Base-by-base conservation (phyloP, 805 yeast genomes). In the Saturnispora ahearnii region DNA sequence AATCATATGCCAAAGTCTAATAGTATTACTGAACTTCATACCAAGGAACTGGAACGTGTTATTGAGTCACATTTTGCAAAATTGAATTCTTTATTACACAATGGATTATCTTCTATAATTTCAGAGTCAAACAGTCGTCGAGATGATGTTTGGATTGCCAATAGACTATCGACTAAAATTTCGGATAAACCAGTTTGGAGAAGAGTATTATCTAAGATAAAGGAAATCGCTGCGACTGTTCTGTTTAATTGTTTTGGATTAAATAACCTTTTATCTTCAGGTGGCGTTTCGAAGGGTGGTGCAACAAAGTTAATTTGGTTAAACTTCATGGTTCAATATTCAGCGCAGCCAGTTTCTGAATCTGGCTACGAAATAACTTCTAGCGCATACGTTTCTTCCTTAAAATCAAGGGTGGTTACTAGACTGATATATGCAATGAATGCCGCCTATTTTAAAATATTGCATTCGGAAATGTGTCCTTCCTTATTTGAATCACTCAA, bases 1-100 rank as follows among this genome's bases (percentile, higher is more conserved):
- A 59, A 62, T 48, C 63, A 61, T 32, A 57, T 63, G 33, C 71
- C 72, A 7, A 66, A 63, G 46, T 59, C 63, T 22, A 50, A 53
- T 13, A 52, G 44, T 10, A 45, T 68, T 32, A 57, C 58, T 9
- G 67, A 68, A 22, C 40, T 65, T 5, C 58, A 58, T 44, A 45
- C 53, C 7, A 53, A 52, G n/a, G 71, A 67, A 45, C 54, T 64
- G 36, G 40, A 53, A 31, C 57, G 62, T 26, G 54, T 64, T n/a
- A 48, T 60, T 15, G 59, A 61, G 13, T 49, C 56, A 2, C 61
- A 61, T 41, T 61, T 63, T 44, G 49, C 59, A 21, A 65, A 55
- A 30, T 38, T 57, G 2, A 59, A 65, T 29, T 52, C 56, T 9
- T 36, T 68, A 2, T 51, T 64, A 9, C 59, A 60, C 31, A 60